Percentiles rank a stretch among this genome's conserved stretches.
phyloP scores from a whole-genome alignment of 192 early-diverging fungal genomes.

The Cetraspora pellucida region DNA sequence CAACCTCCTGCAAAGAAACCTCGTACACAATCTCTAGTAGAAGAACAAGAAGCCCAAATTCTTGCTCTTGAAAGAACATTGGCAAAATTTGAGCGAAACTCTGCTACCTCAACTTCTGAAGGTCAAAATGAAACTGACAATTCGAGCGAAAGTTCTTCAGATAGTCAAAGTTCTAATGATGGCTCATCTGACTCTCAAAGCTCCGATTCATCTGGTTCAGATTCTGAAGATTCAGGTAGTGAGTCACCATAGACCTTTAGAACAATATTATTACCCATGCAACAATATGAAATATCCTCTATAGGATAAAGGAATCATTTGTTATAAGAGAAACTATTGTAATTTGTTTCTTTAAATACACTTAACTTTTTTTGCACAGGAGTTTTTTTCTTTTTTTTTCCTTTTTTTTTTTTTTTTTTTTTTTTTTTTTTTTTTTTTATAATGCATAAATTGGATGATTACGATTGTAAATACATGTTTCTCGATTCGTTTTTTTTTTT shows the following conservation, averaged over 20 bases:
- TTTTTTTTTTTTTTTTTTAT: no score
- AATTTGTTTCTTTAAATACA: no score
- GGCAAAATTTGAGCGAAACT: slow-evolving; percentile 49
- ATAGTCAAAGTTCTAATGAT: slow-evolving; percentile 40
- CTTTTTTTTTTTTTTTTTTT: no score
- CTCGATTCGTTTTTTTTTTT: no score
- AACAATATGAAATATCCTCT: no score
- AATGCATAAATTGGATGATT: no score
- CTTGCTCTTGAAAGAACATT: slow-evolving; percentile 47
- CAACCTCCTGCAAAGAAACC: slow-evolving; percentile 51
- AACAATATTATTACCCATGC: no score
- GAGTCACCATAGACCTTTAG: background rate
- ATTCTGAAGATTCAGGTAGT: slow-evolving; percentile 86
- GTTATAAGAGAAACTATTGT: no score
- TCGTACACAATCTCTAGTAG: slow-evolving; percentile 46
- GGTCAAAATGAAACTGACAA: background rate
- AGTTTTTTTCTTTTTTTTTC: no score
- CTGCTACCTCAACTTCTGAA: slow-evolving; percentile 26
- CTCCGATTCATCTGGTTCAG: slow-evolving; percentile 67
- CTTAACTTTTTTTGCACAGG: no score
- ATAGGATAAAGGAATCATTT: no score
- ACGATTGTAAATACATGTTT: no score
- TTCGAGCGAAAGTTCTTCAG: background rate
- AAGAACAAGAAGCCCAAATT: slow-evolving; percentile 52
- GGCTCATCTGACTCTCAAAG: slow-evolving; percentile 57